Base-by-base conservation (phyloP, 768 basidiomycete species). In the Collybiopsis luxurians region DNA sequence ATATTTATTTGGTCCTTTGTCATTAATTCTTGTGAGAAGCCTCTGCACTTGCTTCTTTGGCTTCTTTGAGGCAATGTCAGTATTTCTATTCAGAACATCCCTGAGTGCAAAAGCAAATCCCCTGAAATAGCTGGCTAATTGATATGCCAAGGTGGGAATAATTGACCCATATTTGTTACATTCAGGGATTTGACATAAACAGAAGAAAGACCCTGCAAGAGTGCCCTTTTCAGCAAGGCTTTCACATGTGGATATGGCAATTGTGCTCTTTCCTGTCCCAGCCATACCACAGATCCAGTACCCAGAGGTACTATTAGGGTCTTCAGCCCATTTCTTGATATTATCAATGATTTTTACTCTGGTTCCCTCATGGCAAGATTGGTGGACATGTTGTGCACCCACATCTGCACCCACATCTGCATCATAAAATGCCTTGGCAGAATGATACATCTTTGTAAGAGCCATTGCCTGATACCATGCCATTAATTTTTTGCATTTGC, bases 81-180 rank as follows among this genome's bases (percentile, higher is more conserved):
- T 6, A 38, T 46, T 30, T 13, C 21, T 40, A 17, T 12, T 17
- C 5, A 39, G 5, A 7, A 43, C 19, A 11, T 39, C 28, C 15
- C 30, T 13, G 10, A 55, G 13, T 4, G n/a, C 12, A 0, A 24
- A 3, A 19, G 23, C 30, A 45, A 46, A 54, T 13, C 11, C 27
- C 6, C 26, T 31, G 6, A 30, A 55, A 38, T 27, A 24, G 13
- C 21, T 19, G 2, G 57, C 57, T 7, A 59, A 24, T n/a, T 45
- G 42, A 48, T 47, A 54, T 26, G 53, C 52, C 9, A 59, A 23
- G 23, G 51, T 59, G 1, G 57, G 57, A 30, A 59, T 55, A 23
- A 59, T 47, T 1, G 10, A 28, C 6, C 21, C 4, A 17, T 45
- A 43, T 10, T 53, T 24, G 19, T 40, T 17, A 23, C 48, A 44